Percentiles rank a stretch among this genome's conserved stretches.
phyloP scores from a whole-genome alignment of 257 asterid species.

The Ocimum tenuiflorum region DNA sequence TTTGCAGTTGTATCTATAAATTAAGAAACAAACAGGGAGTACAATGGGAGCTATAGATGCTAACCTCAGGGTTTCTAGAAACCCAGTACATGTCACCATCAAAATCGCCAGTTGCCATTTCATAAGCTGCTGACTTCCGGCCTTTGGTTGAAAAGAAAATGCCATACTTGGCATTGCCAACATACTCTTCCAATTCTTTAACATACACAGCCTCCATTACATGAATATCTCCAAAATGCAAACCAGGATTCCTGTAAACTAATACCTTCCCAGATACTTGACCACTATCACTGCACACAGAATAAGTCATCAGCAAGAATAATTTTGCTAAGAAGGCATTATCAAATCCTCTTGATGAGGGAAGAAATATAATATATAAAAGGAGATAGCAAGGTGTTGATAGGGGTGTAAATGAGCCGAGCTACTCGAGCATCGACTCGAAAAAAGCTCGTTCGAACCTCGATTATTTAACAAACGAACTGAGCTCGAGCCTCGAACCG shows the following conservation, averaged over 20 bases:
- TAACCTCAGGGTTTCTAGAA: constrained; percentile 78
- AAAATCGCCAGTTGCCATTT: constrained; percentile 89
- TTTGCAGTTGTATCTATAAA: neutral
- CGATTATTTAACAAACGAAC: too few relatives aligned
- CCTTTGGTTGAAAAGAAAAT: constrained; percentile 84
- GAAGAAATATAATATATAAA: neutral
- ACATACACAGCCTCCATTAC: constrained; percentile 54
- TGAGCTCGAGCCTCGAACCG: too few relatives aligned
- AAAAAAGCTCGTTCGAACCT: too few relatives aligned
- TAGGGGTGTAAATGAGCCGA: too few relatives aligned
- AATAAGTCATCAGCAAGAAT: constrained; percentile 5
- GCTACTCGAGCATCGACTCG: too few relatives aligned
- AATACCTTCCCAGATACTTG: constrained; percentile 69
- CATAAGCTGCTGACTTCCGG: constrained; percentile 59
- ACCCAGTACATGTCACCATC: constrained; percentile 86
- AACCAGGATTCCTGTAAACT: constrained; percentile 79
- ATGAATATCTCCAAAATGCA: constrained; percentile 82
- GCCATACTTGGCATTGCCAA: constrained; percentile 79
- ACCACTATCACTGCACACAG: constrained; percentile 58
- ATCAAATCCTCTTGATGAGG: neutral
- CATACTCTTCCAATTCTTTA: constrained; percentile 46
- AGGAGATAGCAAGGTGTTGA: neutral
- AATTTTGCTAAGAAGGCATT: neutral
- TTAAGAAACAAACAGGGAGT: neutral
- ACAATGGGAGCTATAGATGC: constrained; percentile 3